A percentile compares a stretch with the other conserved stretches of the same genome.
Conservation (phyloP, 768 basidiomycete genomes). For the Mrakia frigida region DNA sequence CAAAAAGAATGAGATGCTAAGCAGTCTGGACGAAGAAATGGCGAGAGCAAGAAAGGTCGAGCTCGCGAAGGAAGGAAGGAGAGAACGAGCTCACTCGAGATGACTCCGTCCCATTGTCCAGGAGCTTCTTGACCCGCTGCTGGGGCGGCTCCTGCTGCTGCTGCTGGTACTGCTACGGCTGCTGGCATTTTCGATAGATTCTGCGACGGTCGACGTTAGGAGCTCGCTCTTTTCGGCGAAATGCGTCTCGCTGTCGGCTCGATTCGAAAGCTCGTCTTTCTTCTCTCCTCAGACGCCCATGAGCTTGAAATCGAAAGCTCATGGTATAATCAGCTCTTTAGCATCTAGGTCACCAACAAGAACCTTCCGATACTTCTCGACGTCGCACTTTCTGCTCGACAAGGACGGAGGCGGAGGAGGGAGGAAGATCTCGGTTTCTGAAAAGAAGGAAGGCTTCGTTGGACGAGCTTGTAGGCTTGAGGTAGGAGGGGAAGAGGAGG, state of each 20-base stretch:
- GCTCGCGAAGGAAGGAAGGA: not conserved
- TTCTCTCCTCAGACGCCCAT: not conserved
- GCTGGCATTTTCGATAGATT: not conserved
- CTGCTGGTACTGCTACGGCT: not conserved
- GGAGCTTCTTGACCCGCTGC: not conserved
- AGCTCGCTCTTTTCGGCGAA: not conserved
- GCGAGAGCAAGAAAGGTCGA: not conserved
- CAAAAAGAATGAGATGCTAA: not conserved
- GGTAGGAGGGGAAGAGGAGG: not conserved
- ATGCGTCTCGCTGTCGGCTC: not conserved
- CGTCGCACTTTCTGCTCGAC: not conserved
- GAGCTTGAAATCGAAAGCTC: not conserved
- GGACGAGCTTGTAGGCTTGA: conserved; percentile 7
- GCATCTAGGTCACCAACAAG: too few relatives aligned
- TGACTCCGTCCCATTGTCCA: not conserved
- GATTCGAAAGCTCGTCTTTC: not conserved
- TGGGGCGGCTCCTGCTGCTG: not conserved
- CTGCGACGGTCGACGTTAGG: not conserved
- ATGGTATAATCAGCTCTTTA: not conserved
- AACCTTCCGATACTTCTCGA: not conserved
- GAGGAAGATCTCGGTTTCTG: not conserved
- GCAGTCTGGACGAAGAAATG: not conserved
- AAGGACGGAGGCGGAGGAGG: not conserved
- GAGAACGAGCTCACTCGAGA: not conserved
- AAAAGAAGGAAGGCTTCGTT: conserved; percentile 1